Percentiles rank a stretch among this genome's conserved stretches.
Evolutionary conservation across 2,329 filamentous ascomycete species (phyloP).

Genomic region (Fusarium nematophilum): DNA sequence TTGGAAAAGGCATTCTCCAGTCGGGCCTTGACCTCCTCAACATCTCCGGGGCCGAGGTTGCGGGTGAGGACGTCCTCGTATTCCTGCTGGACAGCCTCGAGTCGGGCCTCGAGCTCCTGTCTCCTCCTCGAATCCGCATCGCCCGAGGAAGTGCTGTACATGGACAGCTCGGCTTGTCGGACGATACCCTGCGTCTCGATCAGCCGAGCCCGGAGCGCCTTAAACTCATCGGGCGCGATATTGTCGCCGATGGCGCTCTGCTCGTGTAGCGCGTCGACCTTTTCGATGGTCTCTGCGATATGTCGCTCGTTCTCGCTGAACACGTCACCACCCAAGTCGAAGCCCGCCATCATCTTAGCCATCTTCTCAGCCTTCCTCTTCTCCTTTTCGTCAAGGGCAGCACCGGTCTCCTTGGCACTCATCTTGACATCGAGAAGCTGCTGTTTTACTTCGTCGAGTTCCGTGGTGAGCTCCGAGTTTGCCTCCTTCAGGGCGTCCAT

Average conservation of each 20-base stretch:
- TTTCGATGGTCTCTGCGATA: conserved; percentile 85
- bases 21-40: conserved; percentile 84
- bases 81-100: conserved; percentile 80
- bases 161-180: conserved; percentile 88
- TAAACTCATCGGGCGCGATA: conserved; percentile 83
- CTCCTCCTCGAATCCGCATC: conserved; percentile 75
- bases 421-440: conserved; percentile 96
- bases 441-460: conserved; percentile 95
- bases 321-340: conserved; percentile 91
- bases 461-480: conserved; percentile 89
- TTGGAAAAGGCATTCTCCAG: conserved; percentile 81
- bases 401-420: conserved; percentile 92
- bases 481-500: conserved; percentile 98
- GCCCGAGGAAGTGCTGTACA: conserved; percentile 76
- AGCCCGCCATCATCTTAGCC: conserved; percentile 99
- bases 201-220: conserved; percentile 80
- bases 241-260: conserved; percentile 81
- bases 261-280: conserved; percentile 82
- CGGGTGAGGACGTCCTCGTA: conserved; percentile 86
- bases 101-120: conserved; percentile 80
- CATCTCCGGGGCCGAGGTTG: conserved; percentile 81
- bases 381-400: conserved; percentile 95
- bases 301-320: conserved; percentile 93
- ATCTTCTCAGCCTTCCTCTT: conserved; percentile 99
- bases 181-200: conserved; percentile 93